Evolutionary conservation across 768 basidiomycete genomes (phyloP), one percentile per base, ranked within the genome.

Genomic region (Candolleomyces efflorescens): DNA sequence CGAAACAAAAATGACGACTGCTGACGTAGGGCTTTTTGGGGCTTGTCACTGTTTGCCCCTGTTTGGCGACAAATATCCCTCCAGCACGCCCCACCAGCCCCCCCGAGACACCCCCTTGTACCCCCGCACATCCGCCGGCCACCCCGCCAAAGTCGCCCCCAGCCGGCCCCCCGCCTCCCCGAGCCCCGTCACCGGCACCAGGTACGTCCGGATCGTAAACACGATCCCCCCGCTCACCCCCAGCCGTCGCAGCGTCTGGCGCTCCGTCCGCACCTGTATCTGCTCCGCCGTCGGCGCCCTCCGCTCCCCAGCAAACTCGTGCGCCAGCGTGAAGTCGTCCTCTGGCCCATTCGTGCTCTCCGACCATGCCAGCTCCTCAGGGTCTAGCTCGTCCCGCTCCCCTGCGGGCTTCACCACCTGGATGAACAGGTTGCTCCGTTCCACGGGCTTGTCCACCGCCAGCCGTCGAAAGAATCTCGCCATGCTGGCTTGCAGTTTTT

Each of bases 381-480:
- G 79, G 67, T 89, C 87, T 27, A 79, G 60, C 11, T 64, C 69
- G n/a, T 63, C 59, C 52, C 63, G 43, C 61, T 39, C 56, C 54
- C 60, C 59, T 39, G 53, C 52, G 27, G 60, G 38, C 23, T 63
- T 62, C 41, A 71, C 63, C 3, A 70, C 63, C 63, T 78, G 75
- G 41, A 76, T 61, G 59, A 73, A 73, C 69, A 86, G 90, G 69
- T 92, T 91, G 71, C 86, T 86, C 52, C 90, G 82, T 57, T 78
- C 69, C 50, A 91, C 84, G 7, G 88, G 84, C 68, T 87, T 85
- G 68, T 87, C 83, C 46, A 87, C 76, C 24, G 81, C 61, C 64
- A 91, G 67, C 51, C 84, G 80, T 62, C 75, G 79, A 76, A 92
- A 89, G 75, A 86, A 92, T 51, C 87, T 80, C 60, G 79, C 82